A percentile compares a stretch with the other conserved stretches of the same genome.
Conservation (phyloP, 2,329 filamentous ascomycete species). For the Xylariales sp. region DNA sequence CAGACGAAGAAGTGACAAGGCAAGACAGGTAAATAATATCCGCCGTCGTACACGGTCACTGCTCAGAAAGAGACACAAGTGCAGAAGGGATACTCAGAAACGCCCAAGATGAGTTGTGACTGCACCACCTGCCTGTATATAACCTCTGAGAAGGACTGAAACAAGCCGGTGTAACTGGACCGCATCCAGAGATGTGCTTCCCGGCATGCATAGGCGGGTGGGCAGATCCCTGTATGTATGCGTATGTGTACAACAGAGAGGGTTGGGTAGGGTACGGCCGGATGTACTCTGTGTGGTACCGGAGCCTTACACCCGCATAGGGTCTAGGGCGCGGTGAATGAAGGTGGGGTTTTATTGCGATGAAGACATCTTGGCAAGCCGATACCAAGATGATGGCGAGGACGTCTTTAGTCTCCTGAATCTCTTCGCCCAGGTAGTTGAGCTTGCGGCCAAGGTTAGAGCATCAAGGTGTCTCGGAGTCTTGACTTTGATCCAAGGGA, state of each 20-base stretch:
- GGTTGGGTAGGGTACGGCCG: conserved; percentile 8
- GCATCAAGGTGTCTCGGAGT: too few species aligned
- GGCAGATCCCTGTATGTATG: conserved; percentile 9
- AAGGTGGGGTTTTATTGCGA: conserved; percentile 6
- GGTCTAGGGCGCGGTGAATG: neutral
- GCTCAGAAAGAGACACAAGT: conserved; percentile 11
- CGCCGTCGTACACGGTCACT: conserved; percentile 17
- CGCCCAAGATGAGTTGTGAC: conserved; percentile 12
- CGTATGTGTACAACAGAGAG: conserved; percentile 3
- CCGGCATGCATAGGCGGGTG: conserved; percentile 5
- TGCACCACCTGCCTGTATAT: conserved; percentile 17
- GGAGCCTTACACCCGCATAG: conserved; percentile 1
- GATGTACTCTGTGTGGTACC: neutral
- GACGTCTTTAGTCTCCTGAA: too few species aligned
- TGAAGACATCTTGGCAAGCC: too few species aligned
- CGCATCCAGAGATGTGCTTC: conserved; percentile 11
- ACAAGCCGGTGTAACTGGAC: conserved; percentile 16
- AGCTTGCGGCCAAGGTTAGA: too few species aligned
- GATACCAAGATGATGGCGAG: too few species aligned
- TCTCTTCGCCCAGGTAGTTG: too few species aligned
- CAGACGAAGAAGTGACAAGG: conserved; percentile 8
- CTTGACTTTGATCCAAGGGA: too few species aligned
- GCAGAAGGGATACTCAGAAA: conserved; percentile 7
- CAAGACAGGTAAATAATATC: conserved; percentile 18
- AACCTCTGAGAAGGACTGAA: conserved; percentile 14